Evolutionary conservation across 441 rosid species (phyloP).

Genomic region (Aquilaria agallochum): DNA sequence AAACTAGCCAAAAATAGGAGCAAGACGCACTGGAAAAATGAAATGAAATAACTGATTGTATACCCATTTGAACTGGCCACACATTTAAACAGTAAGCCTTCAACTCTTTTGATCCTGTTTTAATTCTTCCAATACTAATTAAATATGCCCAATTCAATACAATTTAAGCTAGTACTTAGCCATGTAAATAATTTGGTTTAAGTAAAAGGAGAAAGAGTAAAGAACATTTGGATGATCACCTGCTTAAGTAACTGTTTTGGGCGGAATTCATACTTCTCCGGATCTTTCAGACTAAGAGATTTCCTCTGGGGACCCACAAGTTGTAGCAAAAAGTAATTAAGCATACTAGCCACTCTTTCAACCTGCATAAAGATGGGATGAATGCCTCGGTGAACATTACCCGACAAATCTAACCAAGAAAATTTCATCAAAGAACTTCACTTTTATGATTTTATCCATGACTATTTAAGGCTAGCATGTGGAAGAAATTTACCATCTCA

Average conservation of each 20-base stretch:
- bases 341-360: constrained; percentile 98
- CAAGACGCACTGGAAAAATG: no score
- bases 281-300: constrained; percentile 87
- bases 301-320: constrained; percentile 98
- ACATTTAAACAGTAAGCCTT: no score
- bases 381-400: constrained; percentile 3
- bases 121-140: no score
- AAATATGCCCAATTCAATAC: no score
- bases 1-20: no score
- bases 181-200: neutral
- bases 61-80: no score
- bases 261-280: constrained; percentile 96
- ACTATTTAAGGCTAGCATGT: neutral
- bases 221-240: constrained; percentile 32
- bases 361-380: constrained; percentile 42
- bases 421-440: neutral
- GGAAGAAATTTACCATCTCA: constrained; percentile 70
- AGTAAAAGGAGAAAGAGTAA: neutral
- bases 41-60: no score
- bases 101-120: no score
- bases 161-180: no score
- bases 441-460: neutral
- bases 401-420: neutral
- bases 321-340: constrained; percentile 93
- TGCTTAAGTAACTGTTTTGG: constrained; percentile 93